Base-by-base conservation (phyloP, 75 land plant species). In the Cryptomeria japonica region DNA sequence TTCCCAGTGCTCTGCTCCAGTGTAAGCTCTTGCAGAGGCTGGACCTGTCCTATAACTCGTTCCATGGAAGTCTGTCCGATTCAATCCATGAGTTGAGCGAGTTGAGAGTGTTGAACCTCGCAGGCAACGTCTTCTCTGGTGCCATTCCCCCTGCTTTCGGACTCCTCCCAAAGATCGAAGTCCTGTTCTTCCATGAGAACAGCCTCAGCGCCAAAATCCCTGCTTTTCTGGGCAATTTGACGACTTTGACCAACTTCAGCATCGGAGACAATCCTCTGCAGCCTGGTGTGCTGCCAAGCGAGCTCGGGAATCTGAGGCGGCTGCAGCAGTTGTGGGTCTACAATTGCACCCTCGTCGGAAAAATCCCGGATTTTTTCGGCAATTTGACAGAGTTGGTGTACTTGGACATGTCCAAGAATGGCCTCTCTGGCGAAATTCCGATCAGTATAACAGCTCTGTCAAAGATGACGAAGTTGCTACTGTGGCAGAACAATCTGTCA, bases 241-340 rank as follows among this genome's bases (percentile, higher is more conserved):
- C 64, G 15, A 89, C 72, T 5, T 37, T 92, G 53, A 86, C 79
- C 34, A 61, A 61, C 42, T 68, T 88, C 31, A 86, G 84, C 64
- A 84, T 92, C 79, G 90, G 85, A 18, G 88, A 86, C 85, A 92
- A 92, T 89, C 86, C 86, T 38, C 86, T 92, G 19, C 87, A 91
- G n/a, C 39, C 80, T 15, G 42, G 18, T 1, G 16, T 1, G 80
- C 3, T 77, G 5, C 80, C 80, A 14, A 36, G 16, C 6, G 80
- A 77, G 38, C 38, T 77, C 19, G 42, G 42, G 12, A 77, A 77
- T 16, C 38, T 77, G 38, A 13, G 15, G 37, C 37, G 42, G 42
- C 42, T 77, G 22, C 22, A 37, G 39, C 39, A 13, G 38, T 77
- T 93, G 70, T 80, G 72, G 37, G 39, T 93, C 32, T 87, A 89